phyloP scores from a whole-genome alignment of 1,284 basidiomycete genomes.

The Fomitiporia mediterranea region DNA sequence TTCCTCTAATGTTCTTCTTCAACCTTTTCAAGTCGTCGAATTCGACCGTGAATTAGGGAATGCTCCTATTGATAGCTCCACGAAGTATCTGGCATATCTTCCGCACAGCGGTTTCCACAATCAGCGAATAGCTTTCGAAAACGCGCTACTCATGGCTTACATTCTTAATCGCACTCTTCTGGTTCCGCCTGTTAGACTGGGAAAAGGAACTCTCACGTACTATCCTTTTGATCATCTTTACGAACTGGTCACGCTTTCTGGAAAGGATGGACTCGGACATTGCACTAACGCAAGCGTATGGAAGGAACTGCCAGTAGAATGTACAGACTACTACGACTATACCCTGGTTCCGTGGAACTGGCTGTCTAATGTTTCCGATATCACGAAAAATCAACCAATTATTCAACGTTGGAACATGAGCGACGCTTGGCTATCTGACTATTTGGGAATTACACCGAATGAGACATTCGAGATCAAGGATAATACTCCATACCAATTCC shows the following conservation, averaged over 20 bases:
- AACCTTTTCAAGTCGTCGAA: conserved; percentile 24
- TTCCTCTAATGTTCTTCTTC: conserved; percentile 28
- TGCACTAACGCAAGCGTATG: conserved; percentile 36
- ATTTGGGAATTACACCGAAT: conserved; percentile 34
- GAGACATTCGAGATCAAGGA: conserved; percentile 52
- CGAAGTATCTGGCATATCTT: conserved; percentile 56
- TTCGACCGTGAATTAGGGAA: conserved; percentile 12
- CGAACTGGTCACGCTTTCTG: conserved; percentile 42
- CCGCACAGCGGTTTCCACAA: conserved; percentile 83
- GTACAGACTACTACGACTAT: conserved; percentile 51
- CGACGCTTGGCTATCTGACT: conserved; percentile 43
- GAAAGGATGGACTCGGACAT: conserved; percentile 49
- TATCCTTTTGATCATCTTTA: conserved; percentile 54
- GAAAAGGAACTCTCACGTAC: conserved; percentile 57
- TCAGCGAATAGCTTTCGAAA: conserved; percentile 79
- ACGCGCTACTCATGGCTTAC: conserved; percentile 64
- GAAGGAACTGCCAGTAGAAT: conserved; percentile 45
- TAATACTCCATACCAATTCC: conserved; percentile 53
- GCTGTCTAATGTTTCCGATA: conserved; percentile 49
- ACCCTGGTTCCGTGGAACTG: conserved; percentile 64
- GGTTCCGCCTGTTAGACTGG: conserved; percentile 66
- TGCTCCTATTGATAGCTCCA: conserved; percentile 23
- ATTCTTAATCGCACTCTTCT: conserved; percentile 72
- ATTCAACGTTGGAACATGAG: conserved; percentile 46
- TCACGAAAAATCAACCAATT: conserved; percentile 37